Base-by-base conservation (phyloP, 1,139 yeast species). In the Hansenula lynferdii region DNA sequence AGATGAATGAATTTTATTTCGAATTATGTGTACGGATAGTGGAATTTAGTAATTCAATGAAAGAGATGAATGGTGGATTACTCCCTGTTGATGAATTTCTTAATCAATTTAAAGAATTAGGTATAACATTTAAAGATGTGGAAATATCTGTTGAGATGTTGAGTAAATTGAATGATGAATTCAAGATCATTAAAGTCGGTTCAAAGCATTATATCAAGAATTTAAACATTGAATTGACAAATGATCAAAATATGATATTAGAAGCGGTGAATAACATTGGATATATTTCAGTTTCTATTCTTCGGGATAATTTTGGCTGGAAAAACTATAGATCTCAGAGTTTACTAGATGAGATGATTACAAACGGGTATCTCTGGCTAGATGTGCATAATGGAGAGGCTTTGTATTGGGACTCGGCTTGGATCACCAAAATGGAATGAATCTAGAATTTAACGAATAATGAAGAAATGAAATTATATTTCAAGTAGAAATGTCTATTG, bases 291-390 rank as follows among this genome's bases (percentile, higher is more conserved):
- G 57, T 64, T 18, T 51, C 69, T 11, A 53, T 77, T 17, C 52
- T 78, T 30, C 52, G 67, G 16, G 84, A 75, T 50, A 78, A 78
- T 48, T 74, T 67, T 46, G 69, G 66, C 1, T 78, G 85, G 85
- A 78, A 70, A 44, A 56, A 50, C 19, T 56, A 70, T 6, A 59
- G 83, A 39, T 67, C 77, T 40, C 65, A 65, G 43, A 56, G 69
- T 0, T 73, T 74, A 6, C 51, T 78, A 20, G 77, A 76, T 29
- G 81, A 76, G 38, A 70, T 78, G 76, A 72, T 78, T 7, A 62
- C 72, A 63, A 67, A 68, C 45, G 85, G 85, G 18, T 66, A 75
- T 37, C 57, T 78, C 20, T 78, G 85, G 85, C 61, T 78, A 4
- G 85, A 78, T 50, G 47, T 51, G 3, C 73, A 65, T 42, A 70